A percentile compares a stretch with the other conserved stretches of the same genome.
phyloP scores from a whole-genome alignment of 345 rosid species.

The Linum trigynum region DNA sequence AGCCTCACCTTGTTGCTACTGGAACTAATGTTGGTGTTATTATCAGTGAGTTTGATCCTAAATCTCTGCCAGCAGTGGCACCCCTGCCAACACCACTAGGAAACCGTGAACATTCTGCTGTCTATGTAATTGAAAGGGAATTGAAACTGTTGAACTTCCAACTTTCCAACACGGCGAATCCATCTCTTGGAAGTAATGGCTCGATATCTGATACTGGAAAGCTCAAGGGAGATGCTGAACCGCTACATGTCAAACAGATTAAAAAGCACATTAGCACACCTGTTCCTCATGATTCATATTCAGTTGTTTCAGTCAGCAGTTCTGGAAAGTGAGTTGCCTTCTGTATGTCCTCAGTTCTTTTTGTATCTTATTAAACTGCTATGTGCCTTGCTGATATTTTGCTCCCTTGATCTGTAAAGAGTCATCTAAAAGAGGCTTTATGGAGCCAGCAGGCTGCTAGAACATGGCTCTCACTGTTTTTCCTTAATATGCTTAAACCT shows the following conservation, averaged over 20 bases:
- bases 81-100: constrained; percentile 71
- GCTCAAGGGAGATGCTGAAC: constrained; percentile 72
- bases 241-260: constrained; percentile 71
- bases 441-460: neutral
- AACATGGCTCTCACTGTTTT: neutral
- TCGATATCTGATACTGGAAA: constrained; percentile 76
- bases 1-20: constrained; percentile 95
- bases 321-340: constrained; percentile 78
- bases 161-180: constrained; percentile 64
- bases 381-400: neutral
- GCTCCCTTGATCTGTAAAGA: neutral
- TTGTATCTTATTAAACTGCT: neutral
- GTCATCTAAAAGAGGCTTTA: no score
- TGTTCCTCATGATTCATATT: constrained; percentile 95
- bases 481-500: constrained; percentile 1
- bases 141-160: constrained; percentile 82
- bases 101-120: constrained; percentile 90
- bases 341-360: neutral
- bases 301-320: constrained; percentile 89
- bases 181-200: constrained; percentile 82
- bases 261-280: constrained; percentile 88
- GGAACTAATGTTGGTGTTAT: constrained; percentile 95
- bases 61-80: constrained; percentile 84
- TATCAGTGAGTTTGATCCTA: constrained; percentile 89
- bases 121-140: constrained; percentile 82